Conservation (phyloP, 1,139 yeast species). For the Debaryomyces subglobosus region DNA sequence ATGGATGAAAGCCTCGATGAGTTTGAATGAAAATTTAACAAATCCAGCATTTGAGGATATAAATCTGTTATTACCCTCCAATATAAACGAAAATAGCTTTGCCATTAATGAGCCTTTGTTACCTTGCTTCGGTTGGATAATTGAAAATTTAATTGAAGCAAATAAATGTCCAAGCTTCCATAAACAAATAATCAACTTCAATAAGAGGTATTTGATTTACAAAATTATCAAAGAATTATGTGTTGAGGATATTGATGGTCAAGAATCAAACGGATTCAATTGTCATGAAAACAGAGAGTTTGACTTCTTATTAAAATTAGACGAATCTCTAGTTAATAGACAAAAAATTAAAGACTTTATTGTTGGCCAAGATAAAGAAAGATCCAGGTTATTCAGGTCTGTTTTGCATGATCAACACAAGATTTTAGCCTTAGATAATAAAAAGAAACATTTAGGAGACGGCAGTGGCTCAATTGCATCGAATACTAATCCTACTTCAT, state of each 20-base stretch:
- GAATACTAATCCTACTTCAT: background rate
- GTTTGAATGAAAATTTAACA: constrained; percentile 19
- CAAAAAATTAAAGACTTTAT: constrained; percentile 33
- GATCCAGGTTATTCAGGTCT: constrained; percentile 31
- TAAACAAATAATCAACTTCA: constrained; percentile 38
- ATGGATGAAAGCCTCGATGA: constrained; percentile 61
- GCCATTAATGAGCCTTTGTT: constrained; percentile 42
- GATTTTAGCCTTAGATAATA: constrained; percentile 37
- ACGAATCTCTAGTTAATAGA: constrained; percentile 37
- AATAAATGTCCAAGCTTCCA: constrained; percentile 41
- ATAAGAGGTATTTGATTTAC: constrained; percentile 46
- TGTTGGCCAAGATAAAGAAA: constrained; percentile 29
- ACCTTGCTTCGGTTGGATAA: constrained; percentile 83
- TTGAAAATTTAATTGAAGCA: constrained; percentile 44
- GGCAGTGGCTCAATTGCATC: background rate
- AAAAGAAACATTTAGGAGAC: constrained; percentile 33
- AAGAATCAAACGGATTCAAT: constrained; percentile 23
- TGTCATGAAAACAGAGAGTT: constrained; percentile 47
- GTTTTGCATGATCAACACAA: constrained; percentile 40
- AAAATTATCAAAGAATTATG: constrained; percentile 46
- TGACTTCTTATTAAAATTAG: constrained; percentile 47
- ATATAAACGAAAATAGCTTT: constrained; percentile 31
- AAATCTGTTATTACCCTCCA: constrained; percentile 39
- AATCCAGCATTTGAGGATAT: constrained; percentile 32
- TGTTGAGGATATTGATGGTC: constrained; percentile 37